Evolutionary conservation across 345 rosid species (phyloP), one percentile per base, ranked within the genome.

Genomic region (Sisymbrium altissimum): DNA sequence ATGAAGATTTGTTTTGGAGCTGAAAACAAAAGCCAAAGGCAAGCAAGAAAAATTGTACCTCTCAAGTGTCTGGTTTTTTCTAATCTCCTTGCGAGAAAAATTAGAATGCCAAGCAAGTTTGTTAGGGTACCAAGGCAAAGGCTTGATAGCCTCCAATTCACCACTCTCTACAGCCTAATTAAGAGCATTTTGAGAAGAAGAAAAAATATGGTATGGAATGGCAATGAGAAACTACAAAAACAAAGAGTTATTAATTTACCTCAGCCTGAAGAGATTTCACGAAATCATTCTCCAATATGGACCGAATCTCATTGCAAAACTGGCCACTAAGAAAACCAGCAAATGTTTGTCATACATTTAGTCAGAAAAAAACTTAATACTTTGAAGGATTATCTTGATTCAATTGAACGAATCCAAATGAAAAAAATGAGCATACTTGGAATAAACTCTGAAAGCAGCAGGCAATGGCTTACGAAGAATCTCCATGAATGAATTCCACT

Each of bases 91-190:
- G 44, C 98, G 80, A 8, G 97, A 94, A 78, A 86, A 94, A 74
- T 82, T 91, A 32, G 97, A 89, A 75, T 94, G 93, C 98, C 98
- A 94, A 7, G 96, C 97, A 66, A 91, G 89, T 68, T 87, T 88
- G 40, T 88, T 84, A 49, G 96, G 95, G 70, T 89, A 94, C 98
- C 96, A 91, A 68, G 91, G 89, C 80, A 93, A 79, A 0, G 97
- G 98, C 79, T 86, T 87, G 62, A 95, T 88, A 54, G 90, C 85
- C 64, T 84, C 91, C 68, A 75, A 72, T 76, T 92, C 99, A 86
- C 78, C 84, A 45, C 84, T 88, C 72, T 90, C 94, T 53, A 54
- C 66, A 27, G 77, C 86, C 99, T 95, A 66, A 46, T 41, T 29
- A 35, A 48, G 65, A 59, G 11, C 44, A 46, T 33, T n/a, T 38